Conservation (phyloP, 805 yeast genomes). For the Wickerhamiella nectarea region DNA sequence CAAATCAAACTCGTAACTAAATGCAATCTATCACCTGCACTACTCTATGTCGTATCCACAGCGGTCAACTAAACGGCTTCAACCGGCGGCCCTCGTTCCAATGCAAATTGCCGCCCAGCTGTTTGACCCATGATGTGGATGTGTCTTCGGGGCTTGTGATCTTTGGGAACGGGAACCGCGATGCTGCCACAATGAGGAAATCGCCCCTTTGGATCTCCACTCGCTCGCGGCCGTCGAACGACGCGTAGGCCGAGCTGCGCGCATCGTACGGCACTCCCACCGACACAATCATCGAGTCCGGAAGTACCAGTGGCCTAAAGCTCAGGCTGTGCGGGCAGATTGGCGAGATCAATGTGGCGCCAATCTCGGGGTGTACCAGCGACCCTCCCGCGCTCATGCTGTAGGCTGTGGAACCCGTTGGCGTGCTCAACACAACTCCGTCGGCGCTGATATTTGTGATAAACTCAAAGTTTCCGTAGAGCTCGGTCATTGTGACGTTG, state of each 20-base stretch:
- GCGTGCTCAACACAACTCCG: conserved; percentile 84
- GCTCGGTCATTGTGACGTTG: conserved; percentile 74
- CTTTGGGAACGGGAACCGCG: conserved; percentile 89
- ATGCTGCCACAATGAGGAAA: conserved; percentile 70
- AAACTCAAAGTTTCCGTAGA: conserved; percentile 75
- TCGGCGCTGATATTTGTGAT: conserved; percentile 89
- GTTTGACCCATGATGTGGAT: conserved; percentile 70
- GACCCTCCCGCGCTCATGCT: conserved; percentile 93
- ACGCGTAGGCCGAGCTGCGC: conserved; percentile 89
- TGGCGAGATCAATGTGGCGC: conserved; percentile 86
- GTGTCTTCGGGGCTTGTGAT: conserved; percentile 42
- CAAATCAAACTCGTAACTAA: too few relatives aligned
- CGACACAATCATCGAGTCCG: conserved; percentile 79
- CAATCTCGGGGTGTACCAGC: conserved; percentile 83
- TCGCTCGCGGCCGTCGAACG: conserved; percentile 86
- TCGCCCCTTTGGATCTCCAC: conserved; percentile 73
- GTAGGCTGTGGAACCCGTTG: conserved; percentile 94
- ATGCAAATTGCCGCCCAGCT: conserved; percentile 56
- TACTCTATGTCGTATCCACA: too few relatives aligned
- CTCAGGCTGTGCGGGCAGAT: conserved; percentile 93
- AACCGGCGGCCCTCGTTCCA: conserved; percentile 91
- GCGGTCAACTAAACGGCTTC: conserved; percentile 35
- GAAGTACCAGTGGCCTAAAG: conserved; percentile 80
- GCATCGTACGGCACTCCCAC: conserved; percentile 73
- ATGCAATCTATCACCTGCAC: too few relatives aligned